Percentiles rank a stretch among this genome's conserved stretches.
Conservation (phyloP, 306 rosid species). For the Vicia faba region DNA sequence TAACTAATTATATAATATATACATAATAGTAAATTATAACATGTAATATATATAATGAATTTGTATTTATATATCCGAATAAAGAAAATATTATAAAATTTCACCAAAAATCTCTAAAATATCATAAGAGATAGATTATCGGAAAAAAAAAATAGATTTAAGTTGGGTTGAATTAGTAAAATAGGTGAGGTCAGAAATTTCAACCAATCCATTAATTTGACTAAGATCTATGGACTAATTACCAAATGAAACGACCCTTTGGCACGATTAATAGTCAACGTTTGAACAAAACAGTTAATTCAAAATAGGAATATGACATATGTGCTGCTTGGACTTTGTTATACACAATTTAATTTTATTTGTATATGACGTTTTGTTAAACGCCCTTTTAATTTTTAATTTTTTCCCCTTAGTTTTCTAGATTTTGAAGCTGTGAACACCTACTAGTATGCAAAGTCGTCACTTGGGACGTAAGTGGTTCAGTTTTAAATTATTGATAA, state of each 20-base stretch:
- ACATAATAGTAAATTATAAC: too few relatives aligned
- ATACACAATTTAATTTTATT: constrained; percentile 17
- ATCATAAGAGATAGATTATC: too few relatives aligned
- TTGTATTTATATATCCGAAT: too few relatives aligned
- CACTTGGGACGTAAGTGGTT: constrained; percentile 23
- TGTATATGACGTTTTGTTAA: not conserved
- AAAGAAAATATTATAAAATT: too few relatives aligned
- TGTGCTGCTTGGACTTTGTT: constrained; percentile 25
- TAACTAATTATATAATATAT: too few relatives aligned
- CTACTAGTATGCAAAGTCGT: not conserved
- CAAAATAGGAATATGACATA: constrained; percentile 21
- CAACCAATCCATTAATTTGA: constrained; percentile 40
- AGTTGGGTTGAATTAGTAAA: constrained; percentile 24
- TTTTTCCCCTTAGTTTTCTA: too few relatives aligned
- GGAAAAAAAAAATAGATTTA: constrained; percentile 1
- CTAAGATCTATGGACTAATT: not conserved
- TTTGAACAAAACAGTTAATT: constrained; percentile 21
- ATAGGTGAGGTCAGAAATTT: constrained; percentile 34
- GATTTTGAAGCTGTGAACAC: constrained; percentile 16
- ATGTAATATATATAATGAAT: too few relatives aligned
- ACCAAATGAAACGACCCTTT: constrained; percentile 9
- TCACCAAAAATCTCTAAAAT: too few relatives aligned
- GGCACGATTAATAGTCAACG: constrained; percentile 18
- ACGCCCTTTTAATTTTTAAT: too few relatives aligned
- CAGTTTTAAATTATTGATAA: constrained; percentile 21